These are phyloP conservation scores for Leavenworthia alabamica DNA, from an alignment of 345 rosid species.

Conservation along the genomic window DNA sequence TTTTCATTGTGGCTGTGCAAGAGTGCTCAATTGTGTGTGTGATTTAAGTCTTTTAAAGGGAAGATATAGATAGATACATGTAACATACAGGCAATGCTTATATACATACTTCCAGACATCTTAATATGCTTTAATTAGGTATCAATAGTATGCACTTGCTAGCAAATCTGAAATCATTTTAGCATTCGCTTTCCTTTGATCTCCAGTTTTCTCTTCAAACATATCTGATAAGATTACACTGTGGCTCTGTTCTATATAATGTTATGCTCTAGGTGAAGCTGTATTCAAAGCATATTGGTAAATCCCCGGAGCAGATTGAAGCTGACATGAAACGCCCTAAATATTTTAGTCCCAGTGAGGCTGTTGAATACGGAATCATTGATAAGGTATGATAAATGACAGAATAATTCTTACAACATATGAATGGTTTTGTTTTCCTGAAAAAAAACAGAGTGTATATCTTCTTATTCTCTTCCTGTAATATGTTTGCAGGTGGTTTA, in stretches of 20 bases:
- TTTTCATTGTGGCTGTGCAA: not conserved
- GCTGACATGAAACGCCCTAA: conserved; percentile 76
- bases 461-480: conserved; percentile 1
- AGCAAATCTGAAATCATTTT: not conserved
- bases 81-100: too few species aligned
- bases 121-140: not conserved
- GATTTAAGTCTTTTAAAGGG: not conserved
- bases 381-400: conserved; percentile 59
- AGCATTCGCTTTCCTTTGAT: not conserved
- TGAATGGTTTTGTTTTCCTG: too few species aligned
- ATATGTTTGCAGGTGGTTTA: conserved; percentile 57
- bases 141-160: not conserved
- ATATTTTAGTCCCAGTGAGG: conserved; percentile 51
- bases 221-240: not conserved
- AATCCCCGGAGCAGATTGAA: conserved; percentile 76
- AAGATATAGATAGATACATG: not conserved
- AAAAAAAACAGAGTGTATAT: not conserved
- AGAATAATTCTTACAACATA: not conserved
- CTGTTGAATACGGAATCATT: conserved; percentile 88
- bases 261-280: conserved; percentile 50
- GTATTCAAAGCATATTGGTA: conserved; percentile 59
- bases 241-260: conserved; percentile 2
- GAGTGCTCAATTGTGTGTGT: too few species aligned
- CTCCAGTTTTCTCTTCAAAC: not conserved
- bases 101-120: too few species aligned